Evolutionary conservation across 306 rosid genomes (phyloP).

Genomic region (Sophora flavescens): DNA sequence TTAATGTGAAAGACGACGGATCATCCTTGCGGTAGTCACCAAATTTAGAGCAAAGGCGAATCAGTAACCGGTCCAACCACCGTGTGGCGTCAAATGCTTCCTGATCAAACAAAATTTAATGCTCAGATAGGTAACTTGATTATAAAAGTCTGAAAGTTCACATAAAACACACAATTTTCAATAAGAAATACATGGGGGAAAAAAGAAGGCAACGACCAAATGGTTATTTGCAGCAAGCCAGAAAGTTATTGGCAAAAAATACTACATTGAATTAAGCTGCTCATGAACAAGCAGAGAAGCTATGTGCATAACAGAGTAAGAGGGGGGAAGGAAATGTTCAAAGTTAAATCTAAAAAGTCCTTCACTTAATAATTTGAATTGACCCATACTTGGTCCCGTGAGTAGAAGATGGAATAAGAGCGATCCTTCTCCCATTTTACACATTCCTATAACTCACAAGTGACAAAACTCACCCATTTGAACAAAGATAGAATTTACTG

Average conservation of each 20-base stretch:
- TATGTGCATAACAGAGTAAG: slow-evolving; percentile 11
- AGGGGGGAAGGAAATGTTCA: background rate
- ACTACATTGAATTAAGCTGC: slow-evolving; percentile 18
- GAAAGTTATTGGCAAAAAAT: background rate
- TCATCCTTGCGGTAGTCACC: slow-evolving; percentile 94
- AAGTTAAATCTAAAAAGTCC: slow-evolving; percentile 8
- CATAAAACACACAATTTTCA: background rate
- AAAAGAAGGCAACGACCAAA: background rate
- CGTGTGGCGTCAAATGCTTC: slow-evolving; percentile 87
- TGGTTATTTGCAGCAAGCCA: background rate
- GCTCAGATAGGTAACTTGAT: slow-evolving; percentile 10
- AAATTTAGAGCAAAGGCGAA: slow-evolving; percentile 88
- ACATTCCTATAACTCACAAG: background rate
- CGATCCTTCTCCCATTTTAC: background rate
- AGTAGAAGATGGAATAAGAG: background rate
- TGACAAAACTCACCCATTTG: background rate
- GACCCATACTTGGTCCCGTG: background rate
- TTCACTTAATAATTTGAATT: background rate
- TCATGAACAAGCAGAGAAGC: slow-evolving; percentile 5
- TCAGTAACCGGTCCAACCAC: slow-evolving; percentile 88
- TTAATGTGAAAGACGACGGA: slow-evolving; percentile 79
- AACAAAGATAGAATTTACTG: slow-evolving; percentile 15
- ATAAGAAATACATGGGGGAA: background rate
- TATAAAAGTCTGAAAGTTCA: background rate
- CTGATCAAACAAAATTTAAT: slow-evolving; percentile 51